Base-by-base conservation (phyloP, 768 basidiomycete genomes). In the Psilocybe subaeruginosa region DNA sequence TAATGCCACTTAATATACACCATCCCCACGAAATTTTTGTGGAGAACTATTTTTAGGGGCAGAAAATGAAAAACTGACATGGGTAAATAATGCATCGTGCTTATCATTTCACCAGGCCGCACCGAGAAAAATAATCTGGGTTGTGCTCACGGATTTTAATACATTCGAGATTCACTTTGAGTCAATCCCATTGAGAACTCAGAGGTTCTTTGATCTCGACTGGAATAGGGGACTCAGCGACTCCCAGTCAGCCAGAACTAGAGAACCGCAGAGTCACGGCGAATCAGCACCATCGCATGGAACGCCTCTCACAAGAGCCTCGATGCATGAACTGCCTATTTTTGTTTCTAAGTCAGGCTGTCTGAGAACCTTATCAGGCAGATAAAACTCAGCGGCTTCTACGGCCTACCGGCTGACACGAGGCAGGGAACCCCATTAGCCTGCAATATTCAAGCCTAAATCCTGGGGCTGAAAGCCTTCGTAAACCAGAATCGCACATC, bases 341-440 rank as follows among this genome's bases (percentile, higher is more conserved):
- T 43, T 16, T 43, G 14, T n/a, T 14, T 43, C 41, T 12, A 43
- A 14, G 4, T 43, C 41, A 12, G 41, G 41, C 41, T 2, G 41
- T 43, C n/a, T 16, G 14, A 43, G 8, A 43, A 1, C 41, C n/a
- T 9, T 43, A 43, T 43, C n/a, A 5, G 4, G 41, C 41, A 43
- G 41, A 16, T 53, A 31, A 53, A 37, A 6, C 8, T 8, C 50
- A 12, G 3, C 11, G 14, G 30, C 33, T 31, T 11, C 47, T 23
- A 35, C 23, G 2, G 23, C 54, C 8, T 56, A 30, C 29, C 6
- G n/a, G 54, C 14, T 56, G 54, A 56, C 54, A 56, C n/a, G 54
- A 45, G 54, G 54, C 54, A 56, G 41, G 39, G 54, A 56, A 56
- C 43, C 54, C 54, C 27, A 14, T 45, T 31, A 46, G 41, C 27